These are phyloP conservation scores for Gleditsia sinensis DNA, from an alignment of 306 rosid species.

Conservation along the genomic window DNA sequence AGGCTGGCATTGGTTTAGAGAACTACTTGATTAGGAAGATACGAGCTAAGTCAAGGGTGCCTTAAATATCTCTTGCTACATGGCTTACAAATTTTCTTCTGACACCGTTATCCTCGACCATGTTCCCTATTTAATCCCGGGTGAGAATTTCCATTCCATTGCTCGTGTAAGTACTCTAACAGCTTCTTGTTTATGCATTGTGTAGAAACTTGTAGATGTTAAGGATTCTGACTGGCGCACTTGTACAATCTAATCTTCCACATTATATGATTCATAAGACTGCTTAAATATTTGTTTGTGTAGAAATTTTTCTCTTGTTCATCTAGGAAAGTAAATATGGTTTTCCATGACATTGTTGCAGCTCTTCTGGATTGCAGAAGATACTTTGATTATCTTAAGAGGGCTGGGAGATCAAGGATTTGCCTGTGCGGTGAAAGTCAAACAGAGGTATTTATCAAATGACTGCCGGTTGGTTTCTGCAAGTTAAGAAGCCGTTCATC, in stretches of 20 bases:
- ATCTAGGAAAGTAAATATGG: background rate
- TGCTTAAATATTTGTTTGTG: background rate
- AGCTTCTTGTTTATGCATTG: background rate
- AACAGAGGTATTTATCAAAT: background rate
- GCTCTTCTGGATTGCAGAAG: conserved; percentile 1
- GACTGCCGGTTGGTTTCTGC: background rate
- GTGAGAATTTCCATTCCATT: background rate
- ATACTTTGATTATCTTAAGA: background rate
- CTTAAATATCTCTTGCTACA: conserved; percentile 1
- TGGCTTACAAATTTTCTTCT: background rate
- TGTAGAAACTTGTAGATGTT: background rate
- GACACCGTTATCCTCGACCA: background rate
- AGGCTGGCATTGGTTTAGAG: conserved; percentile 68
- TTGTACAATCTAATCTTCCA: background rate
- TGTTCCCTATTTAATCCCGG: background rate
- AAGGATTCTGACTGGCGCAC: background rate
- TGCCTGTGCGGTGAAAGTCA: background rate
- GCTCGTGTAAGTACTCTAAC: background rate
- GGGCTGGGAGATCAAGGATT: background rate
- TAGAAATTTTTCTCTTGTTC: background rate
- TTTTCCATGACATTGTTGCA: background rate
- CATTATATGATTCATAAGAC: background rate
- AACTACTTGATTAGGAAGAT: conserved; percentile 62
- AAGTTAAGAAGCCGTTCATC: background rate
- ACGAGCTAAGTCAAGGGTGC: conserved; percentile 38